Percentiles rank a stretch among this genome's conserved stretches.
Conservation (phyloP, 768 basidiomycete species). For the Austroboletus festivus region DNA sequence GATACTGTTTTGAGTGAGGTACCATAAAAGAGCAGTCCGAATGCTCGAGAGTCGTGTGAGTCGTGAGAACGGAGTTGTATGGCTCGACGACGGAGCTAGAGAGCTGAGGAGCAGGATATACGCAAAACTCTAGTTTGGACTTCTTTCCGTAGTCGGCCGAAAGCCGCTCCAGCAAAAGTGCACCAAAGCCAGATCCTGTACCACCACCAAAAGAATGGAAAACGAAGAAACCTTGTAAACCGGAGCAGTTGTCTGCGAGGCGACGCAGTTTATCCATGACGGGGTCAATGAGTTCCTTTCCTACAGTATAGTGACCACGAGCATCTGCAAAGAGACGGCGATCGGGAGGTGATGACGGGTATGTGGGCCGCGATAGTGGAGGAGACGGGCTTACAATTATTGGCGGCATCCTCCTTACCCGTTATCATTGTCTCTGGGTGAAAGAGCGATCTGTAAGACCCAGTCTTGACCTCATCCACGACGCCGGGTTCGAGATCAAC, state of each 20-base stretch:
- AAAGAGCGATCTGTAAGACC: slow-evolving; percentile 90
- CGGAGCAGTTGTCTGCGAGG: slow-evolving; percentile 95
- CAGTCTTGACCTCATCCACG: slow-evolving; percentile 92
- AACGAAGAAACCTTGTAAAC: slow-evolving; percentile 99
- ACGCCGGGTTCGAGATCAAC: slow-evolving; percentile 94
- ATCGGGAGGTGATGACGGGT: slow-evolving; percentile 14
- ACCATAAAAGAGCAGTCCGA: slow-evolving; percentile 99
- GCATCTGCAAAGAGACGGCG: slow-evolving; percentile 58
- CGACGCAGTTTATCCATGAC: slow-evolving; percentile 97
- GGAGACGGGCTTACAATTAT: slow-evolving; percentile 78
- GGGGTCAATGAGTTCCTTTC: slow-evolving; percentile 95
- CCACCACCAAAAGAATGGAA: slow-evolving; percentile 99
- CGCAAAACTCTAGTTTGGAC: slow-evolving; percentile 97
- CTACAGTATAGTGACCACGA: slow-evolving; percentile 98
- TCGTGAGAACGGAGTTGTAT: slow-evolving; percentile 97
- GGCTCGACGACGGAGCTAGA: slow-evolving; percentile 98
- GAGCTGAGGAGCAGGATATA: slow-evolving; percentile 93
- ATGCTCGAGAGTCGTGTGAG: slow-evolving; percentile 98
- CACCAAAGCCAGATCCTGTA: slow-evolving; percentile 98
- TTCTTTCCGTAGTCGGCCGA: slow-evolving; percentile 99
- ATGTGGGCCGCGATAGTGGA: neutral
- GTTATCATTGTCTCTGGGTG: slow-evolving; percentile 97
- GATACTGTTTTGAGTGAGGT: neutral
- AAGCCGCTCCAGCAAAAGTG: slow-evolving; percentile 93
- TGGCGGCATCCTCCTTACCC: slow-evolving; percentile 98